Conservation (phyloP, 1,139 yeast species). For the Kodamaea sp. region DNA sequence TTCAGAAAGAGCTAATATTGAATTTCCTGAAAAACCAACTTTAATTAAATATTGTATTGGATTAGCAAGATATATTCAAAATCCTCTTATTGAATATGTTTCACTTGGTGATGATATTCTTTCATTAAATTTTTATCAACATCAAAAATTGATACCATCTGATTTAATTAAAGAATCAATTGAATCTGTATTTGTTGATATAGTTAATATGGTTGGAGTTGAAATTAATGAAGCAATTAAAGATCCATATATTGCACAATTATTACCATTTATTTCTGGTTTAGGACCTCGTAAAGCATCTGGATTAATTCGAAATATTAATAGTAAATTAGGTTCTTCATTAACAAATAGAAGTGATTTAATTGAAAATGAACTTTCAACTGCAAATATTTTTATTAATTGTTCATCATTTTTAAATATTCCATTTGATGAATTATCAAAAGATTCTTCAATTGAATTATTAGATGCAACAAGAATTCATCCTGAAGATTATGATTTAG, state of each 20-base stretch:
- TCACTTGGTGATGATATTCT: slow-evolving; percentile 71
- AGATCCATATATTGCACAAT: slow-evolving; percentile 64
- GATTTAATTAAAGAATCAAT: slow-evolving; percentile 65
- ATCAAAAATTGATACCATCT: slow-evolving; percentile 67
- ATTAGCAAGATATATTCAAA: slow-evolving; percentile 85
- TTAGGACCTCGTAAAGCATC: slow-evolving; percentile 94
- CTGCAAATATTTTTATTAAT: slow-evolving; percentile 80
- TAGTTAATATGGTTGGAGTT: slow-evolving; percentile 86
- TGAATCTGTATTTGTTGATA: slow-evolving; percentile 84
- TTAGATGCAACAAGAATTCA: slow-evolving; percentile 95
- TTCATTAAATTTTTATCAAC: slow-evolving; percentile 68
- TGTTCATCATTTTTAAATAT: slow-evolving; percentile 88
- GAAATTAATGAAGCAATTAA: slow-evolving; percentile 88
- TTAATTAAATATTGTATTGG: slow-evolving; percentile 85
- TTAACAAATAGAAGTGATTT: slow-evolving; percentile 71
- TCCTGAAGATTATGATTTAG: slow-evolving; percentile 95
- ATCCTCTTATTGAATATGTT: slow-evolving; percentile 85
- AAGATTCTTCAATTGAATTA: slow-evolving; percentile 66
- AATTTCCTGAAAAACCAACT: slow-evolving; percentile 84
- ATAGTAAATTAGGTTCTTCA: slow-evolving; percentile 62
- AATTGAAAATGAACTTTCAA: slow-evolving; percentile 73
- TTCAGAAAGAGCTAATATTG: slow-evolving; percentile 70
- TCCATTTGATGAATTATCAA: slow-evolving; percentile 59
- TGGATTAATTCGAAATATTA: slow-evolving; percentile 79
- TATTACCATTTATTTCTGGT: slow-evolving; percentile 80